These are phyloP conservation scores for Nakaseomyces glabratus DNA, from an alignment of 1,139 yeast species.

Conservation along the genomic window DNA sequence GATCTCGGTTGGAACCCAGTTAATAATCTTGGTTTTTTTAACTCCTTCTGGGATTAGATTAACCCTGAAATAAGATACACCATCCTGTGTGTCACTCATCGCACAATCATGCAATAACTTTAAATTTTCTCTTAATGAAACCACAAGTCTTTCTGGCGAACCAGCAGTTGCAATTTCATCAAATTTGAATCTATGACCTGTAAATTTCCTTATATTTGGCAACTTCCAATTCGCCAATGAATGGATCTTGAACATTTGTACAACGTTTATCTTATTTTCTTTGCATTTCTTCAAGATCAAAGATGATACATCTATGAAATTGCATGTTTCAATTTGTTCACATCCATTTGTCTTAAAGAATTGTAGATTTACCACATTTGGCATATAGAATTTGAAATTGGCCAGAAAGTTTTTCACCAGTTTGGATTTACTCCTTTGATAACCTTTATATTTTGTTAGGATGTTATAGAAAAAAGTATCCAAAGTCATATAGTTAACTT, in stretches of 20 bases:
- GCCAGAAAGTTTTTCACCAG: conserved; percentile 12
- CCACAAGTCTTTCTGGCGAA: conserved; percentile 13
- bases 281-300: conserved; percentile 15
- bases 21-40: conserved; percentile 13
- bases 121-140: conserved; percentile 15
- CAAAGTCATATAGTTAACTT: conserved; percentile 17
- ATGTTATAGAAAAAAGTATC: conserved; percentile 16
- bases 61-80: conserved; percentile 21
- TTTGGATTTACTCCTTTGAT: conserved; percentile 8
- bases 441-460: conserved; percentile 7
- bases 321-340: conserved; percentile 15
- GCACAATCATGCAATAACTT: conserved; percentile 16
- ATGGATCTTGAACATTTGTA: conserved; percentile 17
- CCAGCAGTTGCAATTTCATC: conserved; percentile 17
- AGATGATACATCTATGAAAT: conserved; percentile 22
- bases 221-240: conserved; percentile 23
- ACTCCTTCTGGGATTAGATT: conserved; percentile 22
- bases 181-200: conserved; percentile 24
- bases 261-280: conserved; percentile 12
- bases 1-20: conserved; percentile 18
- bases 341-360: conserved; percentile 11
- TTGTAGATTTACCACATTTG: conserved; percentile 12
- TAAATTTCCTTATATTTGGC: conserved; percentile 16
- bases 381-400: conserved; percentile 11
- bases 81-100: conserved; percentile 19